Conservation (phyloP, 257 asterid species). For the Solanum peruvianum region DNA sequence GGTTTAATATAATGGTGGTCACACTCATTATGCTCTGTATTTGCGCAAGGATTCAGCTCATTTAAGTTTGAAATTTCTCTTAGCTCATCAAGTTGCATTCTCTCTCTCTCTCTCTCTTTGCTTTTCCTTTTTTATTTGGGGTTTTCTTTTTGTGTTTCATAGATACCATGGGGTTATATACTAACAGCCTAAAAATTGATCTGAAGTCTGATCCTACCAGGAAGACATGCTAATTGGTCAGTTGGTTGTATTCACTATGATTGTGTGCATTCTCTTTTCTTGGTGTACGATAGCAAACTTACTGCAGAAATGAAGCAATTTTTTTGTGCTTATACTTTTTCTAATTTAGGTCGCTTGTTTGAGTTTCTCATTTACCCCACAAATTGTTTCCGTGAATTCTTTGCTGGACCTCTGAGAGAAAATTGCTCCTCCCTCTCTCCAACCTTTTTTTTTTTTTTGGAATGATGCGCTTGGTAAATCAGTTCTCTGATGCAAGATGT, state of each 20-base stretch:
- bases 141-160: constrained; percentile 3
- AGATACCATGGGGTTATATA: constrained; percentile 65
- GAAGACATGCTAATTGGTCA: background rate
- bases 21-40: background rate
- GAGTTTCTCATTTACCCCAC: background rate
- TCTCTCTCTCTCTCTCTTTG: background rate
- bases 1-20: background rate
- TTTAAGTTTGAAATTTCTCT: background rate
- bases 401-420: background rate
- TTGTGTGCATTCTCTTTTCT: background rate
- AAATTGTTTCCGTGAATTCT: background rate
- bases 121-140: background rate
- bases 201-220: background rate
- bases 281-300: background rate
- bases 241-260: background rate
- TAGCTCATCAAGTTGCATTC: background rate
- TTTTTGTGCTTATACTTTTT: background rate
- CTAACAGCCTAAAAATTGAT: background rate
- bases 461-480: background rate
- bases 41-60: background rate
- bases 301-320: background rate
- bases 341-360: background rate
- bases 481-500: background rate
- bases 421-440: background rate
- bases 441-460: background rate